Evolutionary conservation across 192 early-diverging fungal genomes (phyloP).

Genomic region (Backusella psychrophila): DNA sequence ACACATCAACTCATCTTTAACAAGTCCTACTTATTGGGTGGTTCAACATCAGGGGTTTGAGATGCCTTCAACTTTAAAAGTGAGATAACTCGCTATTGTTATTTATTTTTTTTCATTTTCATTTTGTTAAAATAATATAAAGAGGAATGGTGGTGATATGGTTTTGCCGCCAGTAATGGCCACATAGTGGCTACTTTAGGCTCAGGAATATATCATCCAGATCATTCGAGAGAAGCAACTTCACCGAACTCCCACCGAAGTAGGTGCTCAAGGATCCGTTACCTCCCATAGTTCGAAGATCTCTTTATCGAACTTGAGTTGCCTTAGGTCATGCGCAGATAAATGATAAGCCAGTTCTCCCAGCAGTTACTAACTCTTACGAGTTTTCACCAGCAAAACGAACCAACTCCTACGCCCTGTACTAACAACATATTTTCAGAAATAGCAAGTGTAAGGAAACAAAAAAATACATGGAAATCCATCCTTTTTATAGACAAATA

Average conservation of each 20-base stretch:
- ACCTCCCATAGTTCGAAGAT: neutral
- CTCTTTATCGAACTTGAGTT: conserved; percentile 6
- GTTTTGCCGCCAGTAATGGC: conserved; percentile 22
- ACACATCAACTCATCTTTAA: neutral
- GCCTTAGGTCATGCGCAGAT: conserved; percentile 17
- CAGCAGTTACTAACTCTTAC: neutral
- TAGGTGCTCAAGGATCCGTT: conserved; percentile 14
- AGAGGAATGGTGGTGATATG: conserved; percentile 19
- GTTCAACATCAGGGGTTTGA: neutral
- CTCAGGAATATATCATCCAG: conserved; percentile 27
- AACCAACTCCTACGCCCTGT: conserved; percentile 7
- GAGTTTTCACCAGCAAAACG: neutral
- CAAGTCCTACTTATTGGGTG: neutral
- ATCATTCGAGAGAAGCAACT: neutral
- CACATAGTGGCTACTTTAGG: conserved; percentile 26
- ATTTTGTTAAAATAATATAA: conserved; percentile 1
- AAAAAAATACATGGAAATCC: neutral
- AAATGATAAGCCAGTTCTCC: neutral
- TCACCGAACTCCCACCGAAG: conserved; percentile 10
- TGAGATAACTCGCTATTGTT: no score
- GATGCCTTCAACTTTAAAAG: no score
- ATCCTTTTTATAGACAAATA: conserved; percentile 5
- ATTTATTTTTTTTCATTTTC: conserved; percentile 5
- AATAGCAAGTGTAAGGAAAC: conserved; percentile 12
- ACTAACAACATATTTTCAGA: neutral